Conservation (phyloP, 805 yeast species). For the Isabelozyma rhagii region DNA sequence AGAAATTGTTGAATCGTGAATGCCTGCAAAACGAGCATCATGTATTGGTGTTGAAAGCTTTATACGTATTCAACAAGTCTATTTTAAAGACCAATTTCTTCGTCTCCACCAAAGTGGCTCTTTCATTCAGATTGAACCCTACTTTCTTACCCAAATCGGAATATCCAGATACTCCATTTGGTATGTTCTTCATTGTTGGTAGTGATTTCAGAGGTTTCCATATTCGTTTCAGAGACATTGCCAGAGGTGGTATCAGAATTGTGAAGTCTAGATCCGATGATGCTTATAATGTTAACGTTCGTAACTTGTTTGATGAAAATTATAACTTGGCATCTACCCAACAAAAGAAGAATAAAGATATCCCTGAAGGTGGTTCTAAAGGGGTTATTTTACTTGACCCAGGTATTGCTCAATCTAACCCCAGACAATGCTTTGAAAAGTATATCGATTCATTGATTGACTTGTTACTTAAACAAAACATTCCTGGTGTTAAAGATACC, state of each 20-base stretch:
- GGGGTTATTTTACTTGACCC: slow-evolving; percentile 90
- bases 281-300: slow-evolving; percentile 78
- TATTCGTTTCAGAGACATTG: slow-evolving; percentile 92
- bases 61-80: slow-evolving; percentile 79
- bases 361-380: slow-evolving; percentile 98
- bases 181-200: slow-evolving; percentile 94
- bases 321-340: slow-evolving; percentile 94
- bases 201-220: slow-evolving; percentile 97
- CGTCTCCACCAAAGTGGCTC: slow-evolving; percentile 90
- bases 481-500: slow-evolving; percentile 75
- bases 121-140: slow-evolving; percentile 89
- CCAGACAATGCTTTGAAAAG: slow-evolving; percentile 84
- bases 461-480: slow-evolving; percentile 64
- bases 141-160: slow-evolving; percentile 78
- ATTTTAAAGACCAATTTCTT: slow-evolving; percentile 92
- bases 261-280: slow-evolving; percentile 84
- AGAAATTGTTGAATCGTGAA: slow-evolving; percentile 58
- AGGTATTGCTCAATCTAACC: slow-evolving; percentile 71
- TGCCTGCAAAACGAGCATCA: slow-evolving; percentile 81
- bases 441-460: slow-evolving; percentile 91
- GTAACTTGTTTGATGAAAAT: slow-evolving; percentile 92
- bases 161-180: slow-evolving; percentile 90
- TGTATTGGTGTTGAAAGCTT: slow-evolving; percentile 74
- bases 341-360: slow-evolving; percentile 95
- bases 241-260: slow-evolving; percentile 97